Evolutionary conservation across 1,284 basidiomycete species (phyloP), one percentile per base, ranked within the genome.

Genomic region (Cryptococcus sp.): DNA sequence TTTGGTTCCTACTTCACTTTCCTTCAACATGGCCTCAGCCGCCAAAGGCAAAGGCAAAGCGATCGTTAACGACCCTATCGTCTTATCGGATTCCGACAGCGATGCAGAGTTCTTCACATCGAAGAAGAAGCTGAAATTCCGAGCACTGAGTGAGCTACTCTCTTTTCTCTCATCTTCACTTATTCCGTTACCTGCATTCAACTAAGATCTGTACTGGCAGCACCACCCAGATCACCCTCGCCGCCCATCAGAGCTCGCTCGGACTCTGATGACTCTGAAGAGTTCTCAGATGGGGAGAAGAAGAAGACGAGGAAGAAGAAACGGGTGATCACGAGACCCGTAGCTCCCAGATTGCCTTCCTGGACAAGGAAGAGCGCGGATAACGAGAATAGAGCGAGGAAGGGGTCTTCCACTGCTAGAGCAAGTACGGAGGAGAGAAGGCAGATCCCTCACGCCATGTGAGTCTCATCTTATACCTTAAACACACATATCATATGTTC

Each of bases 91-190:
- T 19, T 42, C 57, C 4, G 69, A 67, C 23, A 59, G 57, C 43
- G 68, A 69, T 30, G 48, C 52, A 38, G 71, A 73, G 49, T 73
- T 73, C 63, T 73, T 73, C 58, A 62, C 57, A 3, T 42, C 47
- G 22, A 67, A 65, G 52, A 56, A 51, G 7, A 52, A 46, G 40
- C 58, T 54, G 3, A 45, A 43, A 10, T 17, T 60, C 0, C 40
- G 57, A 42, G n/a, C 49, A 2, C 17, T 46, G 8, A 59, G 61
- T 59, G 41, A 51, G 54, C 20, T 30, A 13, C 15, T 13, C 35
- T 46, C 39, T 16, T 25, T 25, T 42, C 43, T 19, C 17, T 10
- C 35, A n/a, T 6, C 20, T 19, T 47, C 27, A 47, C 16, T 42
- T 17, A 17, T 45, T 23, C 17, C 25, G 15, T 50, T 23, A 5